phyloP scores from a whole-genome alignment of 176 grass and related monocot species.

The Avena atlantica region DNA sequence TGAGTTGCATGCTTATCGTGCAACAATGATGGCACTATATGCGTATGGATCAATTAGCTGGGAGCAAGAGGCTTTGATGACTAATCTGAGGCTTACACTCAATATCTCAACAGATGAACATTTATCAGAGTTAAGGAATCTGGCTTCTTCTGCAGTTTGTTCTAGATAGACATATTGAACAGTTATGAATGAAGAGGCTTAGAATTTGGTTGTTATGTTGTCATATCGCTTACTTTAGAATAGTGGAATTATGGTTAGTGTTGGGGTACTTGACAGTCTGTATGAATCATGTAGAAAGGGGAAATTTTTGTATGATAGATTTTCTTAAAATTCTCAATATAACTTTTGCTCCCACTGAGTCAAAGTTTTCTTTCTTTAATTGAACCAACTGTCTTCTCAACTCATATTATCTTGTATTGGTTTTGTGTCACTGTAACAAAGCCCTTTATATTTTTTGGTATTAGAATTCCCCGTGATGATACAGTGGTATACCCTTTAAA shows the following conservation, averaged over 20 bases:
- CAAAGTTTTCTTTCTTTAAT: constrained; percentile 18
- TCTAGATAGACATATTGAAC: constrained; percentile 51
- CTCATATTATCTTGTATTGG: constrained; percentile 29
- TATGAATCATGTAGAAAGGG: constrained; percentile 47
- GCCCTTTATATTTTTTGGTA: constrained; percentile 28
- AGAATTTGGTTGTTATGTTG: constrained; percentile 34
- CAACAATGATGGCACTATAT: constrained; percentile 83
- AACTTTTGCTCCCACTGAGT: constrained; percentile 15
- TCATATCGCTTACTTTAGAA: constrained; percentile 34
- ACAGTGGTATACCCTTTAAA: constrained; percentile 10
- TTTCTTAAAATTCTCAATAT: constrained; percentile 35
- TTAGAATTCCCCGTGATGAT: background rate
- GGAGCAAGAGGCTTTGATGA: constrained; percentile 92
- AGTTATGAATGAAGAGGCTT: background rate
- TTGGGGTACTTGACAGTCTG: constrained; percentile 47
- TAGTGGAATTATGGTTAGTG: constrained; percentile 47
- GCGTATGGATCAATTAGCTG: constrained; percentile 90
- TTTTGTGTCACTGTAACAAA: constrained; percentile 25
- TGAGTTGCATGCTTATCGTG: constrained; percentile 89
- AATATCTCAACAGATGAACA: constrained; percentile 97
- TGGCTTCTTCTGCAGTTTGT: constrained; percentile 61
- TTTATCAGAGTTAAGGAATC: constrained; percentile 76
- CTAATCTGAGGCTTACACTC: constrained; percentile 85
- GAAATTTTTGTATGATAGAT: constrained; percentile 47
- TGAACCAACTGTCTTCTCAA: constrained; percentile 32